Conservation (phyloP, 768 basidiomycete genomes). For the Agaricus subrufescens region DNA sequence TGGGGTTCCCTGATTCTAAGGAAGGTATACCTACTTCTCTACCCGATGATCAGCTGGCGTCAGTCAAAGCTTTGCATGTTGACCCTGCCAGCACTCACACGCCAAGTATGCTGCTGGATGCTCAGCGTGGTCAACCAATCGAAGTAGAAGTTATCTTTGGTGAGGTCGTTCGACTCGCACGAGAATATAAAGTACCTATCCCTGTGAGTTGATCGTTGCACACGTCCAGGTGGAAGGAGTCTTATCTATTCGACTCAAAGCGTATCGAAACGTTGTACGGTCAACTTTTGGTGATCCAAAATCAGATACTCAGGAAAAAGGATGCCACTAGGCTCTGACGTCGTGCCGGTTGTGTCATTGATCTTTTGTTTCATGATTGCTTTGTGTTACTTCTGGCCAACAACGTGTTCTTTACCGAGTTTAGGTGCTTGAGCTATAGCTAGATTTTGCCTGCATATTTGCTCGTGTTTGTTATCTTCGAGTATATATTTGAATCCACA, state of each 20-base stretch:
- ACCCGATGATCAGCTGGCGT: slow-evolving; percentile 32
- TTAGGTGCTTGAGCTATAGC: background rate
- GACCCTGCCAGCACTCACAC: slow-evolving; percentile 40
- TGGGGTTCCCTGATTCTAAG: slow-evolving; percentile 42
- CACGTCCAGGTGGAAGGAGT: background rate
- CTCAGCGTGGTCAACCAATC: slow-evolving; percentile 47
- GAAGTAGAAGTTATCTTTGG: slow-evolving; percentile 68
- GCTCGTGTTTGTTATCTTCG: background rate
- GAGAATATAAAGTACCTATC: slow-evolving; percentile 35
- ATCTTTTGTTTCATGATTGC: no score
- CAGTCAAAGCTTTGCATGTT: slow-evolving; percentile 33
- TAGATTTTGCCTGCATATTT: background rate
- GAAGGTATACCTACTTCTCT: slow-evolving; percentile 44
- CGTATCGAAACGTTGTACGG: slow-evolving; percentile 61
- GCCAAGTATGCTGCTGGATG: slow-evolving; percentile 63
- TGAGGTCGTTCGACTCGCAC: slow-evolving; percentile 52
- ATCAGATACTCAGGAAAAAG: slow-evolving; percentile 47
- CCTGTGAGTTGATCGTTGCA: slow-evolving; percentile 39
- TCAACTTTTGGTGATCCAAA: slow-evolving; percentile 54
- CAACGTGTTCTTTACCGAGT: no score
- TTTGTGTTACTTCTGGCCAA: no score
- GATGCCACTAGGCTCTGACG: background rate
- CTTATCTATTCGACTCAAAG: slow-evolving; percentile 22
- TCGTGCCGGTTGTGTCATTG: no score
- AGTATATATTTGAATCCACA: background rate